phyloP scores from a whole-genome alignment of 768 basidiomycete species.

The Suillus variegatus region DNA sequence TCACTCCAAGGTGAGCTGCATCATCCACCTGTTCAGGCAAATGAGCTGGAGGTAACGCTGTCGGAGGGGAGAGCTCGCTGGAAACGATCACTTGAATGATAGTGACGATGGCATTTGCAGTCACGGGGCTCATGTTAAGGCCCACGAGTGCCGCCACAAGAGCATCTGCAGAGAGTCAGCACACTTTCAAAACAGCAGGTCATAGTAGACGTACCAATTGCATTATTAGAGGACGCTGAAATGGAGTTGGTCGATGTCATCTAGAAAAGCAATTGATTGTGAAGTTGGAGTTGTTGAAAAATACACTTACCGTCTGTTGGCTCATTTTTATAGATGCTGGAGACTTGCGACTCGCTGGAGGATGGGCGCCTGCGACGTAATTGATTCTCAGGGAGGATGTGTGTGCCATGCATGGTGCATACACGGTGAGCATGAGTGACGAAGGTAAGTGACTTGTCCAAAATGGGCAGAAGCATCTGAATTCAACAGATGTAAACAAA shows the following conservation, averaged over 20 bases:
- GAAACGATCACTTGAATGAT: no score
- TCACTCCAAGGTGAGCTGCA: no score
- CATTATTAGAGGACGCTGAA: background rate
- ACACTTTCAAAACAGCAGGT: background rate
- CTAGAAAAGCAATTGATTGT: background rate
- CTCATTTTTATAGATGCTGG: background rate
- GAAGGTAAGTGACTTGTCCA: background rate
- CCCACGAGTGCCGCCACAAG: no score
- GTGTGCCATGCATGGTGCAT: background rate
- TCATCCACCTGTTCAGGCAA: no score
- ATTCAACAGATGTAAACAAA: conserved; percentile 1
- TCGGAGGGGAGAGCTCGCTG: no score
- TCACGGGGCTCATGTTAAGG: no score
- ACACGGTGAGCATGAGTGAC: no score
- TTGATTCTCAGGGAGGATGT: background rate
- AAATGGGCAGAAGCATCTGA: background rate
- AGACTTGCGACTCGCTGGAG: no score
- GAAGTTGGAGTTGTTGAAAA: background rate
- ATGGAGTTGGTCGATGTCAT: background rate
- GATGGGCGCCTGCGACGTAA: background rate
- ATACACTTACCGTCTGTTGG: background rate
- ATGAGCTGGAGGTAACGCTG: no score
- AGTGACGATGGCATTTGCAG: no score
- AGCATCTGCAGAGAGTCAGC: background rate
- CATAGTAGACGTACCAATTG: background rate